Conservation (phyloP, 352 stramenopile species). For the Blastocystis hominis region DNA sequence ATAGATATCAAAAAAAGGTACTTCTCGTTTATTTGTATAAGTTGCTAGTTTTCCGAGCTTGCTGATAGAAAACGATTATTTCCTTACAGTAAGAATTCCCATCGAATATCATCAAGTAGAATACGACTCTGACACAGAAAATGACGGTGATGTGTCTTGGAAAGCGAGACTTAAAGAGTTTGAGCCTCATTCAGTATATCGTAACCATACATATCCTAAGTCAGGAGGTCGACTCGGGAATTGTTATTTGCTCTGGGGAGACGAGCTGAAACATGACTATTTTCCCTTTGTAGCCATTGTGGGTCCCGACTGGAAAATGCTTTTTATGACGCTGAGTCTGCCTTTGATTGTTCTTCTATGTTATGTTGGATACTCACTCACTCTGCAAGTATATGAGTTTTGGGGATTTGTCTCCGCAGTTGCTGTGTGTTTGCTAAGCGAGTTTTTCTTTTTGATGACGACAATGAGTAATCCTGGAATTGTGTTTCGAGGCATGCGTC, state of each 20-base stretch:
- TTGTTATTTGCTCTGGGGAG: constrained; percentile 51
- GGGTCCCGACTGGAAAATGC: constrained; percentile 16
- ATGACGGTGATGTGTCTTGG: neutral
- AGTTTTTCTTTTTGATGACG: constrained; percentile 9
- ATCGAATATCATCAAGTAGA: neutral
- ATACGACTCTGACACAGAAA: neutral
- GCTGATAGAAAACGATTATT: neutral
- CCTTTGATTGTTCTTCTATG: neutral
- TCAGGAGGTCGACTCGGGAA: constrained; percentile 41
- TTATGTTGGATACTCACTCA: neutral
- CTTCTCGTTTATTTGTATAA: neutral
- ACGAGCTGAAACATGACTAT: constrained; percentile 53
- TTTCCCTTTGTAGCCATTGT: constrained; percentile 43
- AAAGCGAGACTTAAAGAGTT: neutral
- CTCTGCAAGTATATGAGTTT: neutral
- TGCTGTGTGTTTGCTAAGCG: neutral
- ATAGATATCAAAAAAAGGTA: neutral
- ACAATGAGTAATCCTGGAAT: constrained; percentile 45
- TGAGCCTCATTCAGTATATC: neutral
- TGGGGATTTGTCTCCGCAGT: neutral
- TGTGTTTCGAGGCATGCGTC: constrained; percentile 10
- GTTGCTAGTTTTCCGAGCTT: neutral
- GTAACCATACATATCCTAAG: neutral
- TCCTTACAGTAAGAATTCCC: neutral
- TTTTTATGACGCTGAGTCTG: neutral